Conservation (phyloP, 306 rosid genomes). For the Inga oerstediana region DNA sequence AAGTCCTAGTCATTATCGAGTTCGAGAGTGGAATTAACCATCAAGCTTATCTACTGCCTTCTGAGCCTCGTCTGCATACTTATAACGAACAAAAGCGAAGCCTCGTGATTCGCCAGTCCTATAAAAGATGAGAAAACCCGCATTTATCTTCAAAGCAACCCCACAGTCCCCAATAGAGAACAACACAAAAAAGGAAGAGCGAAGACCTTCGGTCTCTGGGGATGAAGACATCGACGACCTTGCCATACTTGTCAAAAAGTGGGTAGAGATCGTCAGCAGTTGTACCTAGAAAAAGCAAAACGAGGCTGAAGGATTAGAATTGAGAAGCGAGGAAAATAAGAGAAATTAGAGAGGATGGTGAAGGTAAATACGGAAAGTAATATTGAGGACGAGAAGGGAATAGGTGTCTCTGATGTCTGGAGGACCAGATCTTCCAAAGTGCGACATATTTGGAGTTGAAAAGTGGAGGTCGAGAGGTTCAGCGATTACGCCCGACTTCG, state of each 20-base stretch:
- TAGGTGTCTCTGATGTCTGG: conserved; percentile 83
- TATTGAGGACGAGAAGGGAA: conserved; percentile 82
- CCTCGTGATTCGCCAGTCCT: conserved; percentile 77
- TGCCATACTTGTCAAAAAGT: conserved; percentile 74
- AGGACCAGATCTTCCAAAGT: conserved; percentile 81
- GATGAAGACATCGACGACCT: conserved; percentile 77
- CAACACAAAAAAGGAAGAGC: not conserved
- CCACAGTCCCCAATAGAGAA: not conserved
- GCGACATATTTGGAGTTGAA: conserved; percentile 51
- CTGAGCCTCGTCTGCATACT: conserved; percentile 76
- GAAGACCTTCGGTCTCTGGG: conserved; percentile 74
- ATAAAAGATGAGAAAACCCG: not conserved
- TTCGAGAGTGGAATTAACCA: conserved; percentile 39
- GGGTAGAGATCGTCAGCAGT: conserved; percentile 79
- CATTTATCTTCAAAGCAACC: not conserved
- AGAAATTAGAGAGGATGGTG: not conserved
- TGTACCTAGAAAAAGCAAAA: conserved; percentile 45
- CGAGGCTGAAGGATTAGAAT: not conserved
- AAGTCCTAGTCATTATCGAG: not conserved
- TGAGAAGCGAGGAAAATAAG: not conserved
- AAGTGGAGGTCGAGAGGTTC: not conserved
- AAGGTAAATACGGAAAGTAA: conserved; percentile 58
- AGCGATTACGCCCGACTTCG: conserved; percentile 15
- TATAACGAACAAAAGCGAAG: conserved; percentile 74
- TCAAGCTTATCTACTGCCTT: conserved; percentile 76